A percentile compares a stretch with the other conserved stretches of the same genome.
Conservation (phyloP, 306 rosid species). For the Macrotyloma uniflorum region DNA sequence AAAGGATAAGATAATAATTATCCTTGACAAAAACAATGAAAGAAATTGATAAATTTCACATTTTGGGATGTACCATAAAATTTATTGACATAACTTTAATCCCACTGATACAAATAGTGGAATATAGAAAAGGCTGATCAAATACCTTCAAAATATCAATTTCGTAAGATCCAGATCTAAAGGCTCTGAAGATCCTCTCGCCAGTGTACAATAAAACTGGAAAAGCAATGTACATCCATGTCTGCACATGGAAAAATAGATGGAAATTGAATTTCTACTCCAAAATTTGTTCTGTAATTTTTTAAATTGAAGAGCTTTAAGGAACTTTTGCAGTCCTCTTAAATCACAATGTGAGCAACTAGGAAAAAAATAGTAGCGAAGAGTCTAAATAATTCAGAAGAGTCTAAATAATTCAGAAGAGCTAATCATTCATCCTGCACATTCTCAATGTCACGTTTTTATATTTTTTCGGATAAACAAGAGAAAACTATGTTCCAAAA, state of each 20-base stretch:
- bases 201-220: conserved; percentile 71
- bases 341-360: neutral
- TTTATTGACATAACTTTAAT: neutral
- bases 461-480: neutral
- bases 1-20: neutral
- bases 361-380: neutral
- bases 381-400: neutral
- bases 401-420: neutral
- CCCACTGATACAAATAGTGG: neutral
- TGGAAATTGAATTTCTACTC: neutral
- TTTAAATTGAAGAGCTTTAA: neutral
- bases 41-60: neutral
- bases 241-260: conserved; percentile 51
- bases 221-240: conserved; percentile 87
- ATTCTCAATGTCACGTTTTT: neutral
- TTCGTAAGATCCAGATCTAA: conserved; percentile 77
- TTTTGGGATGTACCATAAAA: neutral
- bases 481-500: neutral
- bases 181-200: conserved; percentile 75
- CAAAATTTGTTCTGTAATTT: neutral
- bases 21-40: conserved; percentile 11
- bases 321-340: neutral
- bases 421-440: neutral
- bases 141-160: conserved; percentile 76
- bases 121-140: conserved; percentile 21